Evolutionary conservation across 495 filamentous ascomycete species (phyloP).

Genomic region (Lichina pygmaea): DNA sequence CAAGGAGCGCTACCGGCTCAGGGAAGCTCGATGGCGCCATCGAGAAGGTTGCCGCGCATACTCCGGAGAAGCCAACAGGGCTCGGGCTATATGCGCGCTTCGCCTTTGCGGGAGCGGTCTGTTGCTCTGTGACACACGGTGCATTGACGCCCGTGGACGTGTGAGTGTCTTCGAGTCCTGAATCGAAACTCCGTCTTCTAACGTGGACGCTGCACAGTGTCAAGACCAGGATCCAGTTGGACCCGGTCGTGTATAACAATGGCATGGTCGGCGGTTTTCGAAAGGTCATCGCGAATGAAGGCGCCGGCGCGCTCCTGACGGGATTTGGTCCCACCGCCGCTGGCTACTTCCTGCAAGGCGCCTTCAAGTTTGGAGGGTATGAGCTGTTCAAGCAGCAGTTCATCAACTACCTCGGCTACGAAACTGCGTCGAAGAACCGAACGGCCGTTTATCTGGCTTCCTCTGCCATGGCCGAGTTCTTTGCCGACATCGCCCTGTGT

Average conservation of each 20-base stretch:
- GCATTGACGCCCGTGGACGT: constrained; percentile 85
- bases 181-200: constrained; percentile 3
- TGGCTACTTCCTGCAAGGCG: constrained; percentile 86
- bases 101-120: constrained; percentile 79
- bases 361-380: constrained; percentile 88
- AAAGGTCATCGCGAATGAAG: constrained; percentile 61
- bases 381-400: constrained; percentile 88
- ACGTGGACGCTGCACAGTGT: constrained; percentile 26
- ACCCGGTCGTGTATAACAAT: constrained; percentile 70
- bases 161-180: constrained; percentile 29
- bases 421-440: constrained; percentile 62
- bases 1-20: not conserved
- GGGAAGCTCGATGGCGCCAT: constrained; percentile 1
- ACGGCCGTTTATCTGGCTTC: constrained; percentile 77
- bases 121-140: constrained; percentile 86
- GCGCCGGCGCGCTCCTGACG: constrained; percentile 68
- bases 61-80: constrained; percentile 13
- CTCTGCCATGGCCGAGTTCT: constrained; percentile 65
- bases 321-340: constrained; percentile 69
- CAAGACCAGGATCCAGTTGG: constrained; percentile 87
- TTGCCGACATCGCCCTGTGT: constrained; percentile 83
- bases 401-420: constrained; percentile 57
- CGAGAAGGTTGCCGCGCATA: constrained; percentile 2
- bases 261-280: constrained; percentile 71
- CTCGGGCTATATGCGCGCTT: constrained; percentile 31